Base-by-base conservation (phyloP, 2,329 filamentous ascomycete species). In the Acarospora socialis region DNA sequence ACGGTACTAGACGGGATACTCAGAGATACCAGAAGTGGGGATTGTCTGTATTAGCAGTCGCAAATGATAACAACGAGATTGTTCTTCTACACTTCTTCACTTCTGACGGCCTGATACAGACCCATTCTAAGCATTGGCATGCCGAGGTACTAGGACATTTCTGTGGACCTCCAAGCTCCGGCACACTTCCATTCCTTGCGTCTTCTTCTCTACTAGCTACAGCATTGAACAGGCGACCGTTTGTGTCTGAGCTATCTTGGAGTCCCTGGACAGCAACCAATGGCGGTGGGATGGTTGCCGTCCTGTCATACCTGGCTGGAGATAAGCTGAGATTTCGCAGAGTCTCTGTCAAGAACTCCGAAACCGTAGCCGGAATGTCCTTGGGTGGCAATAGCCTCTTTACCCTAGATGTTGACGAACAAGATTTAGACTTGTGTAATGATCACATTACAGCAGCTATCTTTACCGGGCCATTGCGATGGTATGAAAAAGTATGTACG, bases 41-140 rank as follows among this genome's bases (percentile, higher is more conserved):
- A n/a, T 13, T 7, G 8, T 15, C 13, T 7, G 22, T 40, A 7
- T 19, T 42, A 23, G 34, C 38, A 9, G 21, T 42, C 9, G 17
- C 37, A 9, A 40, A 42, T 31, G 38, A 41, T 17, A 30, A 34
- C 21, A 31, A 27, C 9, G 38, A 41, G 21, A 33, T 42, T 17
- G 18, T 30, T 15, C 16, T 41, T 32, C 28, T 38, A 7, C 15
- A 21, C 5, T 36, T 42, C 18, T n/a, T n/a, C 16, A 32, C 21
- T 21, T 21, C 21, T 21, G 9, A 21, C 16, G 19, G 18, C n/a
- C n/a, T n/a, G 18, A 14, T 12, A n/a, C 18, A 12, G 10, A 16
- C n/a, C 27, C 4, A 16, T 5, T 15, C 27, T 5, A 5, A n/a
- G 12, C 12, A 20, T n/a, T 29, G 27, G 27, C 12, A n/a, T 15